These are phyloP conservation scores for Globisporangium radiosum DNA, from an alignment of 352 stramenopile species.

Conservation along the genomic window DNA sequence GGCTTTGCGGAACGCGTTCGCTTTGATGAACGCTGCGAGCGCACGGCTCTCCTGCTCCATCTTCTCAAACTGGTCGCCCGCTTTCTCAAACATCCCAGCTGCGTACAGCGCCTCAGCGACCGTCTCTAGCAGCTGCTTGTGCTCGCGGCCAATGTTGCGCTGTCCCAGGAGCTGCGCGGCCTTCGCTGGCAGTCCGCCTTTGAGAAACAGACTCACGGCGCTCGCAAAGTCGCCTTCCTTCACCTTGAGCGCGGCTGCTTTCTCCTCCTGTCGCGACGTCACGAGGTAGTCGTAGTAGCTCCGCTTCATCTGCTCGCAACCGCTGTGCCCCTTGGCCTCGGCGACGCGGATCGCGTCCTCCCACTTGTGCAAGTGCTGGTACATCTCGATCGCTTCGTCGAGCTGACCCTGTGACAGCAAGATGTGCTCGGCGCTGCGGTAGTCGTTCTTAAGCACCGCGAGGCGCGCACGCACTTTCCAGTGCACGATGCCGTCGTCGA, in stretches of 20 bases:
- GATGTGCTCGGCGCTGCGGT: constrained; percentile 87
- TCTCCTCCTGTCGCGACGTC: constrained; percentile 89
- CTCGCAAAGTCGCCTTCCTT: constrained; percentile 87
- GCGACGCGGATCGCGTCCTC: constrained; percentile 92
- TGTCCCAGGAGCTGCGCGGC: constrained; percentile 84
- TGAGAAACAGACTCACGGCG: constrained; percentile 91
- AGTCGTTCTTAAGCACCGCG: constrained; percentile 87
- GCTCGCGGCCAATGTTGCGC: constrained; percentile 81
- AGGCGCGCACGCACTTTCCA: constrained; percentile 84
- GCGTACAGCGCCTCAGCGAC: constrained; percentile 86
- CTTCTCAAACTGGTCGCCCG: constrained; percentile 91
- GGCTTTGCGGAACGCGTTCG: constrained; percentile 88
- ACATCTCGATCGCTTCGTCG: constrained; percentile 94
- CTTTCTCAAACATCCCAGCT: constrained; percentile 90
- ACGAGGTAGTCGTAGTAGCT: constrained; percentile 92
- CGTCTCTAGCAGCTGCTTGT: constrained; percentile 85
- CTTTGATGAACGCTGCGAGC: constrained; percentile 90
- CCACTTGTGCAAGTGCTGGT: constrained; percentile 92
- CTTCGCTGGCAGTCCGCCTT: constrained; percentile 89
- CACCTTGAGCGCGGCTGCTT: constrained; percentile 88
- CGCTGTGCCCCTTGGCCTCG: constrained; percentile 70
- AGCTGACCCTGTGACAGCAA: constrained; percentile 88
- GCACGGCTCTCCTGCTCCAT: constrained; percentile 89
- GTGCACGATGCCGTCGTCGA: constrained; percentile 72
- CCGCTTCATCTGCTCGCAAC: constrained; percentile 84